Conservation (phyloP, 345 rosid genomes). For the Angophora floribunda region DNA sequence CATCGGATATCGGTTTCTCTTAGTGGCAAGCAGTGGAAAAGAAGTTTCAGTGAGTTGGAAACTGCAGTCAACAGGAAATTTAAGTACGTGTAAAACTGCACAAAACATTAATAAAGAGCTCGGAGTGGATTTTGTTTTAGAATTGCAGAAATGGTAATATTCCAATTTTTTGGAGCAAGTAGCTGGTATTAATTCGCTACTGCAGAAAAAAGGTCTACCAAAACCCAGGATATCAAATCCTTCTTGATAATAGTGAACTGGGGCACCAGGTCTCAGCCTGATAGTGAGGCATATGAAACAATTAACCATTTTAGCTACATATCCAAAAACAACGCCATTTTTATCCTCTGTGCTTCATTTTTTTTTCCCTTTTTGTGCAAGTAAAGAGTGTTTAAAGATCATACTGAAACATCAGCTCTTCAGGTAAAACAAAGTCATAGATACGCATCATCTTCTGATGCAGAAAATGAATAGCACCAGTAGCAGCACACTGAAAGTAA, state of each 20-base stretch:
- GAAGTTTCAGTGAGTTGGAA: background rate
- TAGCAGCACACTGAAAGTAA: constrained; percentile 26
- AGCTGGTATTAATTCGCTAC: background rate
- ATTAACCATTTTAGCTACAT: background rate
- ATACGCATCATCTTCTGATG: constrained; percentile 55
- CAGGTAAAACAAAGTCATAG: constrained; percentile 83
- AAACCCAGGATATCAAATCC: background rate
- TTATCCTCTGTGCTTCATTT: background rate
- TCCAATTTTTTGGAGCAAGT: background rate
- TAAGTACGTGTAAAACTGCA: background rate
- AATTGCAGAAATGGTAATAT: background rate
- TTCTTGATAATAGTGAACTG: background rate
- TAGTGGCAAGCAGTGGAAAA: constrained; percentile 21
- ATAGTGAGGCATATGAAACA: background rate
- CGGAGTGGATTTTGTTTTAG: background rate
- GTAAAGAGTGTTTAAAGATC: background rate
- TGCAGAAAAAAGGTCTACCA: background rate
- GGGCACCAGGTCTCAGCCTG: background rate
- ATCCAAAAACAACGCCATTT: background rate
- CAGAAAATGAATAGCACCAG: constrained; percentile 43
- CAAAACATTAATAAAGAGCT: background rate
- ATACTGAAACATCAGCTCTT: constrained; percentile 69
- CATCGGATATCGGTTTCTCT: constrained; percentile 31
- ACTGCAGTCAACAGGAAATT: background rate
- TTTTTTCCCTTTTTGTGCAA: background rate